Evolutionary conservation across 768 basidiomycete genomes (phyloP).

Genomic region (Harrya chromipes): DNA sequence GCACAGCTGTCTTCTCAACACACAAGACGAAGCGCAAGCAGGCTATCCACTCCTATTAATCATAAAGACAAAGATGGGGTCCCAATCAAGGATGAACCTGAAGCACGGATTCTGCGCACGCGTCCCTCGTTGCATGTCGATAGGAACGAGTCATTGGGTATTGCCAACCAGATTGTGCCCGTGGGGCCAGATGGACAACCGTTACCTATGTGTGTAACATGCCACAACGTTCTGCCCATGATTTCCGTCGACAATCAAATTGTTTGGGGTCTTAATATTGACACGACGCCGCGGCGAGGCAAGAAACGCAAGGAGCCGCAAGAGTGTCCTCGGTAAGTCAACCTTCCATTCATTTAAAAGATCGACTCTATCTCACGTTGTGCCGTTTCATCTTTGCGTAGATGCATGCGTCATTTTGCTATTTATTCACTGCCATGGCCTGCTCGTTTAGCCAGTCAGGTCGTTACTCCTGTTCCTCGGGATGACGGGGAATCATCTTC

Average conservation of each 20-base stretch:
- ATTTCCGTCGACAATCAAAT: slow-evolving; percentile 73
- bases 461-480: slow-evolving; percentile 44
- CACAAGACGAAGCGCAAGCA: slow-evolving; percentile 30
- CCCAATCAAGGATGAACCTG: slow-evolving; percentile 47
- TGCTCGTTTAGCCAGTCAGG: slow-evolving; percentile 47
- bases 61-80: slow-evolving; percentile 39
- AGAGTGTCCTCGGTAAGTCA: slow-evolving; percentile 69
- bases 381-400: slow-evolving; percentile 27
- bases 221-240: slow-evolving; percentile 67
- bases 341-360: slow-evolving; percentile 23
- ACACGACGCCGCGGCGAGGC: slow-evolving; percentile 41
- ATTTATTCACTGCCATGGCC: slow-evolving; percentile 78
- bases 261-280: slow-evolving; percentile 65
- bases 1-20: slow-evolving; percentile 27
- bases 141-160: slow-evolving; percentile 37
- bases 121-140: slow-evolving; percentile 40
- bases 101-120: slow-evolving; percentile 49
- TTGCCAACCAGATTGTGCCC: slow-evolving; percentile 42
- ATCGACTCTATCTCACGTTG: slow-evolving; percentile 12
- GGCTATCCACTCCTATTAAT: slow-evolving; percentile 29
- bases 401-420: slow-evolving; percentile 77
- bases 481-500: slow-evolving; percentile 41
- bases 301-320: slow-evolving; percentile 61
- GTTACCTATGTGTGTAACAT: slow-evolving; percentile 70
- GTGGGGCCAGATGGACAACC: slow-evolving; percentile 63